phyloP scores from a whole-genome alignment of 306 rosid genomes.

The Trifolium subterraneum region DNA sequence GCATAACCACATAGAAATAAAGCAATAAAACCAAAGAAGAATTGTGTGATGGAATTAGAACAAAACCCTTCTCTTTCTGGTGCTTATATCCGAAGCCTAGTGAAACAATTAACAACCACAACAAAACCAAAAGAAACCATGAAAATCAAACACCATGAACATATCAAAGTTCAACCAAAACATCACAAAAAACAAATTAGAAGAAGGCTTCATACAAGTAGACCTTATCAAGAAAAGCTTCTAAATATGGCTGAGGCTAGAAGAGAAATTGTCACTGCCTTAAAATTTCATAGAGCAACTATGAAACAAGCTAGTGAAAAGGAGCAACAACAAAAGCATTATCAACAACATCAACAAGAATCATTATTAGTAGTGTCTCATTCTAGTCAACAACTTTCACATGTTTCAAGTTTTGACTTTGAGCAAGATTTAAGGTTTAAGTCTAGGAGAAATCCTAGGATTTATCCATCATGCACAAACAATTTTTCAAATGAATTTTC shows the following conservation, averaged over 20 bases:
- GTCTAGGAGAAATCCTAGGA: conserved; percentile 56
- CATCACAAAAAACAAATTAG: conserved; percentile 70
- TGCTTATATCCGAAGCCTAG: conserved; percentile 70
- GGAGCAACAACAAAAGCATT: conserved; percentile 45
- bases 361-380: conserved; percentile 26
- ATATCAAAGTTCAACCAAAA: conserved; percentile 40
- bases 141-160: conserved; percentile 35
- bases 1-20: conserved; percentile 45
- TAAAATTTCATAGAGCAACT: conserved; percentile 79
- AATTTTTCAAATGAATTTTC: conserved; percentile 46
- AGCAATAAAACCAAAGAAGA: not conserved
- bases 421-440: conserved; percentile 52
- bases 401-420: conserved; percentile 50
- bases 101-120: conserved; percentile 68
- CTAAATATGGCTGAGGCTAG: conserved; percentile 94
- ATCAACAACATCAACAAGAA: conserved; percentile 29
- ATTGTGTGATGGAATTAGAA: conserved; percentile 52
- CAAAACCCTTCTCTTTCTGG: conserved; percentile 62
- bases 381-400: conserved; percentile 33
- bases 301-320: conserved; percentile 65
- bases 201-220: conserved; percentile 67
- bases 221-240: conserved; percentile 78
- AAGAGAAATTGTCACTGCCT: conserved; percentile 79
- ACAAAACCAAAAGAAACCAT: conserved; percentile 55
- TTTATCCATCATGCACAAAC: conserved; percentile 52